Base-by-base conservation (phyloP, 2,329 filamentous ascomycete genomes). In the Sporothrix curviconia region DNA sequence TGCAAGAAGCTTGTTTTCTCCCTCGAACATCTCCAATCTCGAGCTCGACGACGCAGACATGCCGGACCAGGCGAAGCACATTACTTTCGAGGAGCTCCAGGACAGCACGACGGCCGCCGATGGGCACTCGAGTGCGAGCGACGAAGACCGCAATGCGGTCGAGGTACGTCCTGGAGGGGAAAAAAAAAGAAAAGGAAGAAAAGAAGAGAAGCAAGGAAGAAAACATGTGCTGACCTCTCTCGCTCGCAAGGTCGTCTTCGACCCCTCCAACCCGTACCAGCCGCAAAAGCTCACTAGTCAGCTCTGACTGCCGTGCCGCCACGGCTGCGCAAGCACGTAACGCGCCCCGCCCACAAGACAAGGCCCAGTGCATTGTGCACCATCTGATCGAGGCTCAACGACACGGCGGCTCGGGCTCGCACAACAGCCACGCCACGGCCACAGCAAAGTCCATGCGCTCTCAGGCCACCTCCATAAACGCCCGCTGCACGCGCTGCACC, bases 241-340 rank as follows among this genome's bases (percentile, higher is more conserved):
- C n/a, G n/a, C n/a, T n/a, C n/a, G n/a, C n/a, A n/a, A 83, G 81
- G 83, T 87, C 51, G 77, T 82, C 22, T 86, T 87, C 65, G 83
- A 87, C 60, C 71, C 79, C 1, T 70, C 76, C 39, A 85, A 80
- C 62, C 76, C 78, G 0, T 83, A 85, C 64, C 80, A n/a, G 84
- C 22, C 79, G 84, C 59, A 87, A 87, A 71, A 85, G 82, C 65
- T 87, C 84, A 12, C 75, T 87, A 50, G 80, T 85, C 12, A 68
- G 76, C 4, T 72, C 73, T 50, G 81, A 85, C 30, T n/a, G 65
- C 72, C 3, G 64, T 70, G 15, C 61, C 66, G 7, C 74, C 74
- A 5, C 62, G 72, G 52, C 64, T 74, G 9, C 67, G 66, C 7
- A 64, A 68, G 42, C 69, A 30, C 52, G n/a, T n/a, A n/a, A n/a